Evolutionary conservation across 192 early-diverging fungal genomes (phyloP).

Genomic region (Nowakowskiella sp.): DNA sequence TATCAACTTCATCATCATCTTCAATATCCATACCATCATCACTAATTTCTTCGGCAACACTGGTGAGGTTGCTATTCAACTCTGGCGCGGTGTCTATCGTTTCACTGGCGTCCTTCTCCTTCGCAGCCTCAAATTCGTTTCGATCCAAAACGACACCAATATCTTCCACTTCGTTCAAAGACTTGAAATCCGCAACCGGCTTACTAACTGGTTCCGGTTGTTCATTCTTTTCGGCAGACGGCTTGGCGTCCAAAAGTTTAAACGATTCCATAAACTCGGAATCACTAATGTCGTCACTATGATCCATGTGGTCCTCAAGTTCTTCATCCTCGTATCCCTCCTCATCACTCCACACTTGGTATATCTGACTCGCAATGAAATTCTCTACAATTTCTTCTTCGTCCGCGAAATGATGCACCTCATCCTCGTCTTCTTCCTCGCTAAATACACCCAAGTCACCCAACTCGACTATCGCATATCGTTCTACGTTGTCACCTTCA

Average conservation of each 20-base stretch:
- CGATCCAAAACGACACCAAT: no score
- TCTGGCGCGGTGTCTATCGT: neutral
- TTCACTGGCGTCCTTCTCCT: neutral
- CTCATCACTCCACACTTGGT: neutral
- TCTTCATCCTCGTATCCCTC: slow-evolving; percentile 5
- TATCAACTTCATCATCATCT: neutral
- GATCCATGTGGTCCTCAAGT: neutral
- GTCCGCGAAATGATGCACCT: neutral
- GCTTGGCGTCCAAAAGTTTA: no score
- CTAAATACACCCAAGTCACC: neutral
- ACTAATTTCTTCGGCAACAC: neutral
- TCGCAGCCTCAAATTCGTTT: neutral
- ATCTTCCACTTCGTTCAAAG: no score
- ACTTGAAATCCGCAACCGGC: no score
- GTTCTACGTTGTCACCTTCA: neutral
- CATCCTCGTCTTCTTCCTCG: neutral
- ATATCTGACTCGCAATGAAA: neutral
- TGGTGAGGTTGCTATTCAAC: neutral
- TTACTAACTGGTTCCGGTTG: no score
- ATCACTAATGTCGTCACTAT: neutral
- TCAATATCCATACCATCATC: neutral
- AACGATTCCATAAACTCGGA: no score
- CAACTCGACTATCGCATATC: neutral
- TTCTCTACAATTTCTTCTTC: slow-evolving; percentile 7
- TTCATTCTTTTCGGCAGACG: no score